Evolutionary conservation across 768 basidiomycete genomes (phyloP), one percentile per base, ranked within the genome.

Genomic region (Russula abietina): DNA sequence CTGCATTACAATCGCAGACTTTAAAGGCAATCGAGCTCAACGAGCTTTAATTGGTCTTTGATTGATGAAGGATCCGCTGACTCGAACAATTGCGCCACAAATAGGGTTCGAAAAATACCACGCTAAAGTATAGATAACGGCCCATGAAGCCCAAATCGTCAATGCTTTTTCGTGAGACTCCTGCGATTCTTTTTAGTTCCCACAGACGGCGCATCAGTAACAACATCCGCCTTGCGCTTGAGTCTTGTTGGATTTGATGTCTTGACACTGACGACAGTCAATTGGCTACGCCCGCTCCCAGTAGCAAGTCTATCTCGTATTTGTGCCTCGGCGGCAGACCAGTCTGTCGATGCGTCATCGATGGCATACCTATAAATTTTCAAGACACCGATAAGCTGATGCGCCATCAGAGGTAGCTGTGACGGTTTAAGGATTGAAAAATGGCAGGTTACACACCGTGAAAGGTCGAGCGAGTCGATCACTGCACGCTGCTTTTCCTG

Each of bases 401-500:
- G 36, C 45, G 49, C 56, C 56, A 48, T 58, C 48, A 52, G 36
- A 32, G 43, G 24, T 39, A 36, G 54, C 5, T 51, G 45, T 39
- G 62, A 48, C 43, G 24, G 48, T 39, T 46, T 26, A n/a, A 46
- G n/a, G 22, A 62, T 26, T 51, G 16, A 41, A 51, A n/a, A 24
- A 50, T 36, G 24, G 39, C 26, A 39, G 45, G 17, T 22, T 51
- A 80, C 91, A 81, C 71, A 98, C 93, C 88, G 88, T 75, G 80
- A 83, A 63, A 98, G 75, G 75, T 98, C 93, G 33, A 99, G 80
- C 24, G 90, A 83, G 67, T 92, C 86, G 54, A 98, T 86, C 80
- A 98, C 84, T 73, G 89, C 88, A 26, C 88, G 80, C 75, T 98
- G 94, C 73, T 88, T 83, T 75, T 88, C 87, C 33, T 76, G 73